Base-by-base conservation (phyloP, 139 green algal genomes). In the Picochlorum sp. region DNA sequence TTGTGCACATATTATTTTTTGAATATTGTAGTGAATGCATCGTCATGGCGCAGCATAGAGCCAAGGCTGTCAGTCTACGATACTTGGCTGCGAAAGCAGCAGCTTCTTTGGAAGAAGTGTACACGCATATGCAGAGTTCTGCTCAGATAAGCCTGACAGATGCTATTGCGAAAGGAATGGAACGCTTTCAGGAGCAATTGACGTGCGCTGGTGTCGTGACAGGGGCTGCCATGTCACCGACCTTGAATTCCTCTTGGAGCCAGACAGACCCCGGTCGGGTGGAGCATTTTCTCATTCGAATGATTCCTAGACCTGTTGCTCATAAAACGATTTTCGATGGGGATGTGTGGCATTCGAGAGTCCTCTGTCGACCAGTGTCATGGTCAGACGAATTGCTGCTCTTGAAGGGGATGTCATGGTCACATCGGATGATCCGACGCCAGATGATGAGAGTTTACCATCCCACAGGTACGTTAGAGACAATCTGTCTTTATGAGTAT, bases 351-450 rank as follows among this genome's bases (percentile, higher is more conserved):
- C 79, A 10, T 82, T 88, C 61, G 71, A 15, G 26, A 51, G 49
- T 51, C 20, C 70, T 18, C 38, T 34, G 20, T 59, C 45, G 24
- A 51, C 28, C 60, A 28, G 55, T 50, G 49, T 69, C 30, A 59
- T 92, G 73, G 84, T 95, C 11, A 67, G 88, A 34, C 70, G 88
- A 0, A 72, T 95, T 32, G 87, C 85, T 18, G 88, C 87, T 4
- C 49, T 90, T 37, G 78, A 85, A 52, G 83, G 82, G 0, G 71
- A 85, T 11, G 79, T 91, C 66, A 83, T 95, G 77, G 68, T 85
- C 0, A 74, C 75, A 4, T 61, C 49, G 21, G 37, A 66, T 41
- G 34, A 41, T 41, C 34, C 34, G 34, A 41, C 8, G 4, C 47
- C 61, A 56, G 68, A 67, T n/a, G 49, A 65, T 56, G 68, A 58